Base-by-base conservation (phyloP, 2,329 filamentous ascomycete genomes). In the Arthrobotrys conoides region DNA sequence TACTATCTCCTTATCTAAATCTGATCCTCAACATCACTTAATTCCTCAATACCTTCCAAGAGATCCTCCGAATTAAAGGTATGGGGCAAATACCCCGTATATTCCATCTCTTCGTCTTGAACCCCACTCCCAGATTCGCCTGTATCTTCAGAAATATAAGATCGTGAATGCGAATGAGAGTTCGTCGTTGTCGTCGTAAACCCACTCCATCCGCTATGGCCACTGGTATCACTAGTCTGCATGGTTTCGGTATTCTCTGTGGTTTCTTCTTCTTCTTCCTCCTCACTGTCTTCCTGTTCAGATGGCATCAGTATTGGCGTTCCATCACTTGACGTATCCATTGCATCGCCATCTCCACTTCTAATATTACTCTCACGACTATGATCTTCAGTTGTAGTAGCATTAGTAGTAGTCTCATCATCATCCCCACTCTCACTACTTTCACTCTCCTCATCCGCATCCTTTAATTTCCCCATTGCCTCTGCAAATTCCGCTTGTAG, bases 401-500 rank as follows among this genome's bases (percentile, higher is more conserved):
- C 18, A n/a, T n/a, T n/a, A 6, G 63, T 68, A 14, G 64, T 78
- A 24, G 9, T 51, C 27, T 69, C 69, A 24, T 57, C 69, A 24
- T 57, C 53, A 38, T 76, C 71, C 5, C 65, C 70, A 22, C 71
- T 55, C 46, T 70, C 71, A 4, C 22, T 57, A 30, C 71, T 63
- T 30, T 70, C 71, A 4, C 22, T 57, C 10, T 80, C 71, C 3
- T 61, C 57, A 24, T 44, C 57, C 20, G 57, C 57, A 44, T 61
- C 57, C 30, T 78, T 68, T 33, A 81, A 64, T 18, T 20, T 68
- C n/a, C 38, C 61, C 81, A 82, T 81, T 27, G 71, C 48, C 16
- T 69, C 64, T 5, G 81, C 79, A 77, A 83, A 83, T n/a, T 83
- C 82, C 16, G 80, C 64, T 46, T 82, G 81, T 1, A 82, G 57